Conservation (phyloP, 2,329 filamentous ascomycete genomes). For the Aspergillus felis region DNA sequence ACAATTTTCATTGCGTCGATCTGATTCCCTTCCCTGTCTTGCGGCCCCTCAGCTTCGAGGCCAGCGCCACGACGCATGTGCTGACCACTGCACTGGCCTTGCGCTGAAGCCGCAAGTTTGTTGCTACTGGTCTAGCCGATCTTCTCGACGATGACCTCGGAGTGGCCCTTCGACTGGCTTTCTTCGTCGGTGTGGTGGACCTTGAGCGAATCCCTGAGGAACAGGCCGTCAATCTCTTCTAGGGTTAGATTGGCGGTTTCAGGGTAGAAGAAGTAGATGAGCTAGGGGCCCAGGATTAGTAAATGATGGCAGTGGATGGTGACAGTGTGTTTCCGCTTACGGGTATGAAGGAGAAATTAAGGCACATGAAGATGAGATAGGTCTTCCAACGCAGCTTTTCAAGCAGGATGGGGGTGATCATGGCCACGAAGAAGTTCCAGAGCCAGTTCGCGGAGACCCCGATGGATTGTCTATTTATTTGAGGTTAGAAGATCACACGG, state of each 20-base stretch:
- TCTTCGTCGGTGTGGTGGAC: conserved; percentile 4
- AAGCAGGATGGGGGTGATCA: conserved; percentile 34
- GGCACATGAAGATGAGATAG: conserved; percentile 35
- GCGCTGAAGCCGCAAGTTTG: neutral
- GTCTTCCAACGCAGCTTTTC: conserved; percentile 32
- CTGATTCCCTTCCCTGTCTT: neutral
- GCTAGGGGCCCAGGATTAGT: conserved; percentile 8
- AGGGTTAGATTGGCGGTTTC: conserved; percentile 43
- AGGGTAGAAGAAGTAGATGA: conserved; percentile 47
- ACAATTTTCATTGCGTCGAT: neutral
- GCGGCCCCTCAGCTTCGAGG: neutral
- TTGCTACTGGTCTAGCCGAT: neutral
- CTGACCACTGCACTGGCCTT: neutral
- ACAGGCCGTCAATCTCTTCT: conserved; percentile 45
- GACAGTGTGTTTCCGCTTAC: conserved; percentile 20
- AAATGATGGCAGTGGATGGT: neutral
- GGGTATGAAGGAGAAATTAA: conserved; percentile 32
- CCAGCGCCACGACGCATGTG: neutral
- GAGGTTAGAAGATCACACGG: neutral
- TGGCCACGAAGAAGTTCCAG: conserved; percentile 46
- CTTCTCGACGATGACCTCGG: neutral
- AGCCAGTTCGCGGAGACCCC: conserved; percentile 50
- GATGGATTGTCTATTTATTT: conserved; percentile 34
- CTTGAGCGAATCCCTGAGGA: conserved; percentile 17
- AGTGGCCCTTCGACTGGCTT: neutral